A percentile compares a stretch with the other conserved stretches of the same genome.
These are phyloP conservation scores for Cryptosporidium xiaoi DNA, from an alignment of 169 alveolate species.

Conservation along the genomic window DNA sequence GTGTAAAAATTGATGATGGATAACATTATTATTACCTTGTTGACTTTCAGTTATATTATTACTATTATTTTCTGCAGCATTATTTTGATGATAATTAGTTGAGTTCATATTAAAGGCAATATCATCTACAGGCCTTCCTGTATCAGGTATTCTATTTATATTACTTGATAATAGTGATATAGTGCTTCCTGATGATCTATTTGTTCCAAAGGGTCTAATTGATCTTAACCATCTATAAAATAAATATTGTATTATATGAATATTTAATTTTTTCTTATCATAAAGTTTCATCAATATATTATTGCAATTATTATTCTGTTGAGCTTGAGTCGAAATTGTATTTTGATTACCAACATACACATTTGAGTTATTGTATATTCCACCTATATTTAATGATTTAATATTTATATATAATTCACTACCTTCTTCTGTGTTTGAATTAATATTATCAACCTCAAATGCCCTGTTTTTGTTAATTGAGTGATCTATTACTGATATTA, in stretches of 20 bases:
- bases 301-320: background rate
- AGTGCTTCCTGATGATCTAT: background rate
- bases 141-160: slow-evolving; percentile 21
- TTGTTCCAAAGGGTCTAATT: slow-evolving; percentile 8
- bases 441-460: background rate
- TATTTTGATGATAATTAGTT: background rate
- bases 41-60: background rate
- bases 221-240: slow-evolving; percentile 69
- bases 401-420: background rate
- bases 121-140: slow-evolving; percentile 68
- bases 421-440: background rate
- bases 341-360: background rate
- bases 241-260: slow-evolving; percentile 48
- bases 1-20: background rate
- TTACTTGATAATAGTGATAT: background rate
- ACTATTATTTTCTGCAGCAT: background rate
- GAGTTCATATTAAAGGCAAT: slow-evolving; percentile 28
- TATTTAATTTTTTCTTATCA: slow-evolving; percentile 27
- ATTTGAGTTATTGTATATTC: background rate
- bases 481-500: slow-evolving; percentile 22
- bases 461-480: background rate
- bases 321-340: background rate
- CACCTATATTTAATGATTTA: slow-evolving; percentile 55
- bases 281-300: background rate
- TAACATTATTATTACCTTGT: background rate